Base-by-base conservation (phyloP, 2,329 filamentous ascomycete genomes). In the Calonectria montana region DNA sequence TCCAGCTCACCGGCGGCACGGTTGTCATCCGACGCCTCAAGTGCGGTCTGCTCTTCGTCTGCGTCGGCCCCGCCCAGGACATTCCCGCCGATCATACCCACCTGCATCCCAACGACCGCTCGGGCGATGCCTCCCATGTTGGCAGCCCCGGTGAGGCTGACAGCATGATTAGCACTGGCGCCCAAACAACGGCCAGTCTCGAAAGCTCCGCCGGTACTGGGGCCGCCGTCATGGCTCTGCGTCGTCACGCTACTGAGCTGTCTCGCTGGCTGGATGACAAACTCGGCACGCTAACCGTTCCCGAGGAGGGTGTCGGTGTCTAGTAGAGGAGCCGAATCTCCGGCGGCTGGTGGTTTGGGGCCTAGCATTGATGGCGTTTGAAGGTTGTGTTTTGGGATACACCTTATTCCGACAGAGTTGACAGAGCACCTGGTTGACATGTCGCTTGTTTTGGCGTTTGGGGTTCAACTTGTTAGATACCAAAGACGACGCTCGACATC, bases 21-120 rank as follows among this genome's bases (percentile, higher is more conserved):
- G 87, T 93, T 75, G 87, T 92, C 23, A 89, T 93, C 67, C 85
- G 90, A 13, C 84, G 85, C 2, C 83, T 93, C 37, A 85, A 84
- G 47, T 92, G 90, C 80, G 90, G 90, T 21, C 85, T 93, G 55
- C 83, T 93, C 43, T 91, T 93, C 74, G 88, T 92, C 57, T 91
- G 89, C 75, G 86, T 92, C 47, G 90, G 90, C 0, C 85, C 88
- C 1, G 78, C 82, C 68, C 79, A 81, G 57, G 80, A 77, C 48
- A 67, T 73, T 15, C 71, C 70, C 37, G 43, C 18, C 43, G 74
- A 73, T n/a, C 76, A 78, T 25, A 67, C 31, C 41, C 74, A 70
- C 61, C 65, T 68, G 31, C 74, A 77, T 12, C 73, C 76, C 48
- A 68, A 72, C 16, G 73, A 75, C 37, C 74, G 74, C 12, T 74